A percentile compares a stretch with the other conserved stretches of the same genome.
These are phyloP conservation scores for Phytopythium montanum DNA, from an alignment of 352 stramenopile species.

Conservation along the genomic window DNA sequence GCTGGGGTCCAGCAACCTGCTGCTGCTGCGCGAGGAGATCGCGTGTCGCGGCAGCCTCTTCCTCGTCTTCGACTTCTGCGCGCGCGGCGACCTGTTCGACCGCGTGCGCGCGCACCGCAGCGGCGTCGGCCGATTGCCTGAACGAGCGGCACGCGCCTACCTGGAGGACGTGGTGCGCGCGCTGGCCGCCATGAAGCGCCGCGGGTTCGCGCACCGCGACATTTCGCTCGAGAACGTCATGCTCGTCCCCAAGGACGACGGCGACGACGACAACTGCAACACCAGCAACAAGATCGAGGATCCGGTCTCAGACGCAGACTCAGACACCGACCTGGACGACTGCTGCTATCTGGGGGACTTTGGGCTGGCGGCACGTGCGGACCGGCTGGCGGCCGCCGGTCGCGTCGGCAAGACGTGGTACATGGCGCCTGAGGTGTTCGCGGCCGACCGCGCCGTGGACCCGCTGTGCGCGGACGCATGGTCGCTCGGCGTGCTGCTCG, in stretches of 20 bases:
- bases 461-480: conserved; percentile 48
- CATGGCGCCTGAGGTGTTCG: conserved; percentile 63
- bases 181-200: conserved; percentile 31
- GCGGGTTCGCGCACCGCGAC: conserved; percentile 54
- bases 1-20: conserved; percentile 27
- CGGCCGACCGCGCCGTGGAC: conserved; percentile 33
- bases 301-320: neutral
- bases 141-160: conserved; percentile 29
- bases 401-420: conserved; percentile 63
- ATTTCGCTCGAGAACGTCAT: conserved; percentile 67
- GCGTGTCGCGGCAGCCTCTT: conserved; percentile 32
- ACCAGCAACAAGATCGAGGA: neutral
- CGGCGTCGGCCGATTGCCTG: conserved; percentile 23
- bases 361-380: conserved; percentile 26
- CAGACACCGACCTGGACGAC: neutral
- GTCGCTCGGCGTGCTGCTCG: conserved; percentile 59
- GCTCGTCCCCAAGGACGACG: conserved; percentile 10
- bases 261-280: neutral
- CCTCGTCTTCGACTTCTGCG: conserved; percentile 55
- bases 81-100: conserved; percentile 50
- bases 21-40: conserved; percentile 47
- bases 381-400: conserved; percentile 15
- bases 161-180: conserved; percentile 32
- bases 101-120: conserved; percentile 32
- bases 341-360: conserved; percentile 56